Evolutionary conservation across 169 alveolate genomes (phyloP).

Genomic region (Toxoplasma gondii): DNA sequence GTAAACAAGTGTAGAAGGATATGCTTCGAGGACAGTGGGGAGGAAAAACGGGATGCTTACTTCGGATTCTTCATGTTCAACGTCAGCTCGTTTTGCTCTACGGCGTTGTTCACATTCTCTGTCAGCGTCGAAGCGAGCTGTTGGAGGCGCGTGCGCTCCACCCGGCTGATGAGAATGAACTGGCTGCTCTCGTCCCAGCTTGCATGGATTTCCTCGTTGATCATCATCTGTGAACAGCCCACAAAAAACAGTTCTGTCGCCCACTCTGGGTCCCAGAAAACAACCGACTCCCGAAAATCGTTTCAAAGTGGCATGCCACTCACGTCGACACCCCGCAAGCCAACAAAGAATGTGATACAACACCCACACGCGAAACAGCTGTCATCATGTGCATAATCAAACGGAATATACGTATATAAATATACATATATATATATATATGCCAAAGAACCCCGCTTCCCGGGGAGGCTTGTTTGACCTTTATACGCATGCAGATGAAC

Average conservation of each 20-base stretch:
- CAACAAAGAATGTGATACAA: too few relatives aligned
- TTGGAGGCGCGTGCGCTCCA: constrained; percentile 89
- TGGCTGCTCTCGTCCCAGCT: constrained; percentile 91
- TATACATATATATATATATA: neutral
- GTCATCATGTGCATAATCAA: too few relatives aligned
- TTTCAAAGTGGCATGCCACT: too few relatives aligned
- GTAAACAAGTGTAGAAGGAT: neutral
- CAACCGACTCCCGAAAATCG: too few relatives aligned
- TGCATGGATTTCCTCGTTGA: constrained; percentile 88
- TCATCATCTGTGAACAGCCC: constrained; percentile 79
- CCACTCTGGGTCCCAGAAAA: neutral
- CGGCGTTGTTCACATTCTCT: constrained; percentile 84
- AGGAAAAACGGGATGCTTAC: constrained; percentile 50
- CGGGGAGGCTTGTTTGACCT: too few relatives aligned
- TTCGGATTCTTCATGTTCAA: constrained; percentile 88
- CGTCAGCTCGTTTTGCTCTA: constrained; percentile 87
- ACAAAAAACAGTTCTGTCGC: neutral
- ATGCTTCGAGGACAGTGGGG: too few relatives aligned
- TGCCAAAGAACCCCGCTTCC: too few relatives aligned
- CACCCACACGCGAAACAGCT: too few relatives aligned
- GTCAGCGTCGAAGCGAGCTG: constrained; percentile 83
- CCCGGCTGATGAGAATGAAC: constrained; percentile 87
- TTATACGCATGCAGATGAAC: too few relatives aligned
- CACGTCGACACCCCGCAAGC: neutral
- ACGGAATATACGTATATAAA: neutral